Percentiles rank a stretch among this genome's conserved stretches.
Evolutionary conservation across 2,329 filamentous ascomycete genomes (phyloP).

Genomic region (Thyridium curvatum): DNA sequence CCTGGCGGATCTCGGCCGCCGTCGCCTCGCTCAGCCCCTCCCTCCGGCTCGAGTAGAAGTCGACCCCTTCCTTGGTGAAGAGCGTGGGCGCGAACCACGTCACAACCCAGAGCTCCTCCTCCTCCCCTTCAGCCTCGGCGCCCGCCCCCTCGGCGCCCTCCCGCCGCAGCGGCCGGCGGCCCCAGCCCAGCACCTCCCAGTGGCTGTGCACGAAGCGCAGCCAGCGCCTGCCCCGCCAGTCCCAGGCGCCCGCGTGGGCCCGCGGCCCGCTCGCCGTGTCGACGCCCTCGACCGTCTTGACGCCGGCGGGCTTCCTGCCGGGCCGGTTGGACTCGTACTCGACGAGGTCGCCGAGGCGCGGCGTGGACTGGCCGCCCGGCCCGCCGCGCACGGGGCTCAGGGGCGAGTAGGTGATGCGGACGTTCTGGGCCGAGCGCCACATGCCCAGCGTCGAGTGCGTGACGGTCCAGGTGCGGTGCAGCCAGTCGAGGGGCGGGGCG

Average conservation of each 20-base stretch:
- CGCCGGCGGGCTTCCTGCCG: slow-evolving; percentile 32
- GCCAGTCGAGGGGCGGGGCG: slow-evolving; percentile 49
- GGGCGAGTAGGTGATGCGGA: slow-evolving; percentile 67
- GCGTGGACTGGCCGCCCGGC: neutral
- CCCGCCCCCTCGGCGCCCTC: slow-evolving; percentile 10
- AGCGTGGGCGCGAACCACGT: slow-evolving; percentile 80
- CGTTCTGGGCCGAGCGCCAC: slow-evolving; percentile 77
- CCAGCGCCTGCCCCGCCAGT: slow-evolving; percentile 75
- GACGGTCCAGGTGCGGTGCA: slow-evolving; percentile 64
- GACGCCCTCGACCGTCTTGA: slow-evolving; percentile 59
- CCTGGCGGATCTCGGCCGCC: slow-evolving; percentile 4
- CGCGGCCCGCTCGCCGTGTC: slow-evolving; percentile 39
- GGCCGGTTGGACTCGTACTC: slow-evolving; percentile 54
- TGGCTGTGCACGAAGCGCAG: slow-evolving; percentile 65
- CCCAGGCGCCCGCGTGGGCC: slow-evolving; percentile 43
- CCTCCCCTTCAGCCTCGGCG: neutral
- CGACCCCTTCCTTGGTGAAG: slow-evolving; percentile 77
- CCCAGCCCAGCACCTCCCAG: slow-evolving; percentile 79
- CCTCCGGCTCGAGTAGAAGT: slow-evolving; percentile 64
- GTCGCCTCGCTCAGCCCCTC: slow-evolving; percentile 54
- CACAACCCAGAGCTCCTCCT: slow-evolving; percentile 62
- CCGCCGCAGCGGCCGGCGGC: slow-evolving; percentile 37
- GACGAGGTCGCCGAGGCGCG: slow-evolving; percentile 65
- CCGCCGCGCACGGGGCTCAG: slow-evolving; percentile 25
- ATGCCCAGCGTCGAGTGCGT: slow-evolving; percentile 72